Conservation (phyloP, 805 yeast species). For the Nakazawaea pomicola region DNA sequence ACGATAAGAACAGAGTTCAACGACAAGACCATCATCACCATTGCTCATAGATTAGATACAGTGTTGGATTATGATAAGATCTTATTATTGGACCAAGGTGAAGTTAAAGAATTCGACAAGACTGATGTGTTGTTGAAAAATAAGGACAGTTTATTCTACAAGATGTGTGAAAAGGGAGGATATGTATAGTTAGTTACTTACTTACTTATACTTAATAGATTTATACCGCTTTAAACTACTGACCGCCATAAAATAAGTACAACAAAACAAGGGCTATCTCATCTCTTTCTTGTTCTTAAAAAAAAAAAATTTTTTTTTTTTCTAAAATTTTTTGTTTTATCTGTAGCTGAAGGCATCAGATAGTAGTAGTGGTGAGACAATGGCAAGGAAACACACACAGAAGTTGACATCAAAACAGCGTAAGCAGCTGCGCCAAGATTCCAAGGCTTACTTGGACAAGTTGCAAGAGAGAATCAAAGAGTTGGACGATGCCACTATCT, state of each 20-base stretch:
- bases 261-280: conserved; percentile 5
- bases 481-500: conserved; percentile 39
- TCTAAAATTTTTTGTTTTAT: too few relatives aligned
- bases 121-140: conserved; percentile 48
- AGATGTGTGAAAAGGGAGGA: conserved; percentile 51
- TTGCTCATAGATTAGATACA: conserved; percentile 87
- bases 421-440: conserved; percentile 21
- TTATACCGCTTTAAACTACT: too few relatives aligned
- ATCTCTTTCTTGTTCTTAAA: background rate
- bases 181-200: conserved; percentile 17
- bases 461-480: conserved; percentile 50
- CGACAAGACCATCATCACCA: conserved; percentile 77
- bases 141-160: conserved; percentile 42
- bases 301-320: conserved; percentile 1
- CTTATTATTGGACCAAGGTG: conserved; percentile 69
- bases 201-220: too few relatives aligned
- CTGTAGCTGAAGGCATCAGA: background rate
- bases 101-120: conserved; percentile 70
- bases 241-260: too few relatives aligned
- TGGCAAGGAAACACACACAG: conserved; percentile 24
- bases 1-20: conserved; percentile 71
- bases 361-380: conserved; percentile 7
- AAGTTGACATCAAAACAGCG: conserved; percentile 26
- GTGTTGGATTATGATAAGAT: conserved; percentile 81
- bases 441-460: conserved; percentile 30